Evolutionary conservation across 164 flowering plant genomes (phyloP), one percentile per base, ranked within the genome.

Genomic region (Kingdonia uniflora): DNA sequence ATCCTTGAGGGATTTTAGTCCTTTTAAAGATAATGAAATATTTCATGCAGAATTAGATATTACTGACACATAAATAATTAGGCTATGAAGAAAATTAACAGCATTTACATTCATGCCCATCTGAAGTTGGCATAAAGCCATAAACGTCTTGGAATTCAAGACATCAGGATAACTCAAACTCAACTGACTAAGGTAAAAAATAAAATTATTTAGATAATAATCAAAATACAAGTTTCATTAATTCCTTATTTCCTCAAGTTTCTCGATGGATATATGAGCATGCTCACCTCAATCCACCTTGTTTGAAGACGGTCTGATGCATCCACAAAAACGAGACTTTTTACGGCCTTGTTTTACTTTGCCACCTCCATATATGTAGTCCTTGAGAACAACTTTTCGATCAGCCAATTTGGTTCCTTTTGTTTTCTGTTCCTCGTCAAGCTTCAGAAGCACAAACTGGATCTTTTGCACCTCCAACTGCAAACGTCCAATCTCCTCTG

Each of bases 401-500:
- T 61, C 69, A 1, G 70, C 47, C 16, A 58, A 62, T 57, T 22
- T 54, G 11, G 57, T 77, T 49, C 66, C 70, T 56, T 64, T 76
- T 58, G 51, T 71, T 48, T 73, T 73, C 60, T 68, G 70, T 39
- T 84, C 85, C 22, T 74, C 85, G 42, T 77, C 85, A 47, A 80
- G 71, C 51, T 79, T 79, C 44, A 81, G 58, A 59, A 88, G 24
- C 29, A 71, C 55, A 54, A 70, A 80, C 62, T 83, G 79, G 29
- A 94, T 76, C 51, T 71, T 83, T 66, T 86, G 89, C 65, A 87
- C 64, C 66, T 86, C 95, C 47, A 83, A 48, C 65, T 88, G 90
- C 75, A 94, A 55, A 49, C 79, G 53, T n/a, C 80, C 85, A 13
- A 94, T 81, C 80, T 85, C 82, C 52, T 94, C 99, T 19, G 83